These are phyloP conservation scores for Arthromyces matolae DNA, from an alignment of 768 basidiomycete species.

Conservation along the genomic window DNA sequence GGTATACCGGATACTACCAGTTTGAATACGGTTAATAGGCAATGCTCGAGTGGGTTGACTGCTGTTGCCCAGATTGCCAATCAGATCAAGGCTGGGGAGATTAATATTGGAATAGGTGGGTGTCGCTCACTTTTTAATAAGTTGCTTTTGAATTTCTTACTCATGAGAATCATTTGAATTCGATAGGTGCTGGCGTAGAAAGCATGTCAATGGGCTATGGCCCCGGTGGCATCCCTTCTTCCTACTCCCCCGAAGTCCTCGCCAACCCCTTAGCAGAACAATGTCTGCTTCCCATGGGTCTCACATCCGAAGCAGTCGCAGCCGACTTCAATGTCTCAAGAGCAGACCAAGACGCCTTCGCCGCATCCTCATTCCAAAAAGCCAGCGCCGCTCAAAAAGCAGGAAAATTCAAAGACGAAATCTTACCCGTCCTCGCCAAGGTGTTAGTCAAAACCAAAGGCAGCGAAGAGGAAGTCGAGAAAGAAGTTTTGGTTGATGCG, in stretches of 20 bases:
- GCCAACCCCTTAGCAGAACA: conserved; percentile 68
- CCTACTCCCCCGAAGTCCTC: conserved; percentile 63
- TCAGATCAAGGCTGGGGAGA: conserved; percentile 73
- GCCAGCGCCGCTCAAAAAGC: conserved; percentile 77
- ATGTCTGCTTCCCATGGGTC: conserved; percentile 86
- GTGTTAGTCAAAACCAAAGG: conserved; percentile 57
- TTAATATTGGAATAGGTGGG: conserved; percentile 86
- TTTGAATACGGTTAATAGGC: conserved; percentile 83
- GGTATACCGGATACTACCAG: conserved; percentile 77
- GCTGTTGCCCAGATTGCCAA: conserved; percentile 82
- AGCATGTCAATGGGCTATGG: conserved; percentile 85
- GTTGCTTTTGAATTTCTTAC: conserved; percentile 1
- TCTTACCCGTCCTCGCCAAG: conserved; percentile 73
- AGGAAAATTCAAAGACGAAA: conserved; percentile 81
- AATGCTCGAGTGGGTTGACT: conserved; percentile 85
- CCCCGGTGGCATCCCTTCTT: conserved; percentile 43
- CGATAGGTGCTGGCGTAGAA: conserved; percentile 78
- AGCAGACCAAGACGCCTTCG: conserved; percentile 77
- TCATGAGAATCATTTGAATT: conserved; percentile 1
- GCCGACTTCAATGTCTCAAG: conserved; percentile 72
- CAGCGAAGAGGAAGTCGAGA: conserved; percentile 57
- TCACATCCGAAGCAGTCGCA: conserved; percentile 94
- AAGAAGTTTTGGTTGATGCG: conserved; percentile 63
- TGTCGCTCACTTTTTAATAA: conserved; percentile 9
- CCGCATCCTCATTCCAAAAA: conserved; percentile 81